A percentile compares a stretch with the other conserved stretches of the same genome.
Conservation (phyloP, 768 basidiomycete species). For the Amanita exitialis region DNA sequence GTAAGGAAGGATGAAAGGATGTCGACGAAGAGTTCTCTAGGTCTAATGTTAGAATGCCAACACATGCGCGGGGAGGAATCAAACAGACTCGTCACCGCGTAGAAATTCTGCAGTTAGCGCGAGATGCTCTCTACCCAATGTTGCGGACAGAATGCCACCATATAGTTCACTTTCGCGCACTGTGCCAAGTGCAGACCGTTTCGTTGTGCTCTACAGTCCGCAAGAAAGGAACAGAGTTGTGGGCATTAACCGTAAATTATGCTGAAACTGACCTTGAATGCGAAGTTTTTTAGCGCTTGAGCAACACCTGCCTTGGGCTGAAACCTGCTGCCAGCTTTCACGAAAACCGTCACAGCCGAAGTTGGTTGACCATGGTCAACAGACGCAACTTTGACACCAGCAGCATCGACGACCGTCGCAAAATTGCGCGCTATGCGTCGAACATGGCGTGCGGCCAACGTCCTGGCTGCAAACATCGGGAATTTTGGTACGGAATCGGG, state of each 20-base stretch:
- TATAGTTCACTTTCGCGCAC: conserved; percentile 90
- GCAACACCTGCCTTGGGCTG: conserved; percentile 87
- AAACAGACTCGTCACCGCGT: conserved; percentile 87
- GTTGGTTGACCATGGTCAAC: conserved; percentile 80
- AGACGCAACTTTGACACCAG: conserved; percentile 81
- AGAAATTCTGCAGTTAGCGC: conserved; percentile 93
- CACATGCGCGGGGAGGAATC: not conserved
- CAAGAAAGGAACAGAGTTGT: not conserved
- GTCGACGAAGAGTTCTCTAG: conserved; percentile 52
- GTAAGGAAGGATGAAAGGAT: conserved; percentile 78
- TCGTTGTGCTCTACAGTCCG: conserved; percentile 60
- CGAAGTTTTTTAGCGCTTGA: conserved; percentile 94
- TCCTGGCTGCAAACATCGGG: conserved; percentile 51
- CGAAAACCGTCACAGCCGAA: conserved; percentile 76
- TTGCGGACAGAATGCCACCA: conserved; percentile 83
- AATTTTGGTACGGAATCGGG: conserved; percentile 20
- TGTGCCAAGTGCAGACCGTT: conserved; percentile 82
- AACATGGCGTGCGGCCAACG: conserved; percentile 44
- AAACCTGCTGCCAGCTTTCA: conserved; percentile 88
- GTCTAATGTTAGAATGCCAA: not conserved
- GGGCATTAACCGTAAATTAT: not conserved
- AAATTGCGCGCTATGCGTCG: conserved; percentile 61
- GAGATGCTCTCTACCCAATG: conserved; percentile 81
- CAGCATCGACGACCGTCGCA: conserved; percentile 72
- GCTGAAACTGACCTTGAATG: conserved; percentile 77